Conservation (phyloP, 2,329 filamentous ascomycete genomes). For the Hypoxylon sp. region DNA sequence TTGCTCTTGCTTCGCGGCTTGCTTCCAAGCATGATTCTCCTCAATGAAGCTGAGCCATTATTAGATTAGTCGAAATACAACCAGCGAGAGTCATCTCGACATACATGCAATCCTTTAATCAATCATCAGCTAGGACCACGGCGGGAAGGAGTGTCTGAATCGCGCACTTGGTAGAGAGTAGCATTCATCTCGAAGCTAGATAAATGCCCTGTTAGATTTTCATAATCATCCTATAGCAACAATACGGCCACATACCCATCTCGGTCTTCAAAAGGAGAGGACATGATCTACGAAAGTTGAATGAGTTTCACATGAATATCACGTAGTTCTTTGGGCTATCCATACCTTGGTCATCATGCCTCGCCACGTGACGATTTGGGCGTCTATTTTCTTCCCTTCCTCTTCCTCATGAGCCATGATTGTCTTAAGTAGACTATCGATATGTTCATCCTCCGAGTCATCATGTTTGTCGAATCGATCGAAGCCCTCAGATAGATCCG, state of each 20-base stretch:
- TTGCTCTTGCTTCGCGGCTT: conserved; percentile 72
- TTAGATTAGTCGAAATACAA: conserved; percentile 27
- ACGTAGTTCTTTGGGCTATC: background rate
- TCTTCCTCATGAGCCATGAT: conserved; percentile 81
- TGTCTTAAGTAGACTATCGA: conserved; percentile 85
- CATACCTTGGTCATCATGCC: conserved; percentile 98
- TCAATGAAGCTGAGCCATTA: conserved; percentile 81
- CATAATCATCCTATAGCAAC: conserved; percentile 16
- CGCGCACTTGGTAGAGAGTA: conserved; percentile 84
- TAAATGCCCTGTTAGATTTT: conserved; percentile 43
- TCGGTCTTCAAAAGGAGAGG: conserved; percentile 83
- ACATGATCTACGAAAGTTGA: conserved; percentile 77
- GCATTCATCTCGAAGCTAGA: conserved; percentile 95
- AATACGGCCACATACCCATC: conserved; percentile 72
- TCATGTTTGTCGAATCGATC: conserved; percentile 87
- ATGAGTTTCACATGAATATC: background rate
- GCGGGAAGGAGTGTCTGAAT: conserved; percentile 23
- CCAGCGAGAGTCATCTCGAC: conserved; percentile 38
- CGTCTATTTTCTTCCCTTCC: conserved; percentile 76
- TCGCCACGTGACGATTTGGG: conserved; percentile 90
- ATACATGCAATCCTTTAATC: conserved; percentile 67
- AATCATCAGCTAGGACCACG: conserved; percentile 38
- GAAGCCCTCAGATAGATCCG: conserved; percentile 85
- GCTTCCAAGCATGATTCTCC: conserved; percentile 84
- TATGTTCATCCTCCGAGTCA: conserved; percentile 85